These are phyloP conservation scores for Ganoderma resinaceum DNA, from an alignment of 1,284 basidiomycete genomes.

Conservation along the genomic window DNA sequence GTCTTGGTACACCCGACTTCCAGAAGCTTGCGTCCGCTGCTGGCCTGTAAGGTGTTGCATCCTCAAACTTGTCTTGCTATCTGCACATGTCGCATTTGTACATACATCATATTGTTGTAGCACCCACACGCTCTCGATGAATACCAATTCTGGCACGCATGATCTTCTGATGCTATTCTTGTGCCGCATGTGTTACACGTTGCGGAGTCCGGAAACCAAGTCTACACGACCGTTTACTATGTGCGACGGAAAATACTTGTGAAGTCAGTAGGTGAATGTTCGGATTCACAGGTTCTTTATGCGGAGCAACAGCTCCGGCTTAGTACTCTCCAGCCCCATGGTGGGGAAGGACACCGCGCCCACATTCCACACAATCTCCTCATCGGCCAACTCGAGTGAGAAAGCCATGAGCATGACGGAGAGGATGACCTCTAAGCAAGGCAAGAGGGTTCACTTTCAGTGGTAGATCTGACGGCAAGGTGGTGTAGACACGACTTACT, in stretches of 20 bases:
- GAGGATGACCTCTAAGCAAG: slow-evolving; percentile 25
- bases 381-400: slow-evolving; percentile 26
- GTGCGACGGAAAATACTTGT: no score
- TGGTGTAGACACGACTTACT: slow-evolving; percentile 32
- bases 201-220: no score
- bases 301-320: slow-evolving; percentile 7
- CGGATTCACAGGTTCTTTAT: slow-evolving; percentile 2
- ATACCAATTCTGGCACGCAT: no score
- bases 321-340: slow-evolving; percentile 6
- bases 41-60: neutral
- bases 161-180: no score
- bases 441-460: neutral
- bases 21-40: neutral
- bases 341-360: neutral
- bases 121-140: no score
- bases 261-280: no score
- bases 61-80: neutral
- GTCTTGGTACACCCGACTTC: neutral
- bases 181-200: no score
- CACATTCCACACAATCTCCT: slow-evolving; percentile 33
- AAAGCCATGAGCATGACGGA: slow-evolving; percentile 16
- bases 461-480: no score
- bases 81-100: no score
- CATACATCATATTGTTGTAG: no score
- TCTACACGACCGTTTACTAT: no score